Conservation (phyloP, 2,329 filamentous ascomycete genomes). For the Epicoccum sorghinum region DNA sequence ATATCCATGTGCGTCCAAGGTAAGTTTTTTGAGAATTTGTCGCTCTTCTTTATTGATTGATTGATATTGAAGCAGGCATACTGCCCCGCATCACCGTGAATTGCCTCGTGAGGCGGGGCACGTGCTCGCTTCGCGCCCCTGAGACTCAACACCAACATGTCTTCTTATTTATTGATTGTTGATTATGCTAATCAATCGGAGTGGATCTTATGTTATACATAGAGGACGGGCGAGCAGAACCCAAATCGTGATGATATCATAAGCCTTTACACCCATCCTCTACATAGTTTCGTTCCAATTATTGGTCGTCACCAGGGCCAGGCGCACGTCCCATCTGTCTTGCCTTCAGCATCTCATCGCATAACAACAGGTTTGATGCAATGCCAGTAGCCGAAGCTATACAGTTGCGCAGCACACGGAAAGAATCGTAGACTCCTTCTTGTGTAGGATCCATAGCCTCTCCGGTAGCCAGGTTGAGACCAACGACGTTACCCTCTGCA, state of each 20-base stretch:
- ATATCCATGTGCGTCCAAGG: too few relatives aligned
- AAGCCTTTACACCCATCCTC: neutral
- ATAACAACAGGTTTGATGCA: conserved; percentile 91
- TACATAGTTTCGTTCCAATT: neutral
- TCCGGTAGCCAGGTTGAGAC: conserved; percentile 83
- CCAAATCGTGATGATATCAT: neutral
- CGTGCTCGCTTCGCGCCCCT: conserved; percentile 9
- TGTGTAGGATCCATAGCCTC: conserved; percentile 94
- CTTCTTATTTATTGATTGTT: neutral
- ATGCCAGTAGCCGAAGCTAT: conserved; percentile 94
- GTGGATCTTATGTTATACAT: neutral
- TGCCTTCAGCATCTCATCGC: conserved; percentile 96
- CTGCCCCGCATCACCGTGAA: conserved; percentile 5
- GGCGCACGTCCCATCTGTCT: conserved; percentile 75
- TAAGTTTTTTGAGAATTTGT: too few relatives aligned
- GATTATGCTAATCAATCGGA: conserved; percentile 2
- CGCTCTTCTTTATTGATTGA: too few relatives aligned
- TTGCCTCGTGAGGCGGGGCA: conserved; percentile 6
- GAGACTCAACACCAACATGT: neutral
- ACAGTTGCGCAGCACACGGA: conserved; percentile 90
- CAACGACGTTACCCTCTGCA: conserved; percentile 81
- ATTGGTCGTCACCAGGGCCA: conserved; percentile 17
- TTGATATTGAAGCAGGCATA: neutral
- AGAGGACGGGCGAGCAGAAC: neutral
- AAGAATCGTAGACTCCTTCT: conserved; percentile 93